Evolutionary conservation across 371 early-diverging fungal species (phyloP), one percentile per base, ranked within the genome.

Genomic region (Fennellomyces sp.): DNA sequence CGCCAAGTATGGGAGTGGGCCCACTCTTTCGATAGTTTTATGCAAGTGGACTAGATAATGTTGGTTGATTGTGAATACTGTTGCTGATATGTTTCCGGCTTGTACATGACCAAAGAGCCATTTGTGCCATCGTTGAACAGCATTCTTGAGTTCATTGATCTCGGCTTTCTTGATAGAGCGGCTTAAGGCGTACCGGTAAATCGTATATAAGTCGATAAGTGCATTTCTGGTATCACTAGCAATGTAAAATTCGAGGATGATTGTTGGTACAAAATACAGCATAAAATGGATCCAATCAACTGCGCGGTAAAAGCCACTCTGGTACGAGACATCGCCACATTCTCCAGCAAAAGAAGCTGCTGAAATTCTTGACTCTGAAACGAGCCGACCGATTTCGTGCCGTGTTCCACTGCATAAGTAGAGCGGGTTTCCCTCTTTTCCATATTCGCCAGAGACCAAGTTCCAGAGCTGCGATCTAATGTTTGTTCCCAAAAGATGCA

Each of bases 141-240:
- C n/a, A n/a, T n/a, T n/a, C n/a, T n/a, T n/a, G n/a, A n/a, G n/a
- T n/a, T n/a, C n/a, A n/a, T n/a, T n/a, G n/a, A n/a, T n/a, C n/a
- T n/a, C n/a, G n/a, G n/a, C n/a, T n/a, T n/a, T n/a, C n/a, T n/a
- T 3, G 21, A 21, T 21, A 47, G 48, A 10, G 8, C 48, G n/a
- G 21, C 48, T 47, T 15, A 47, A 21, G 8, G 48, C 21, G 48
- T 21, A 47, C 8, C 21, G 21, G 21, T 15, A 47, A 47, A 21
- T n/a, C n/a, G n/a, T n/a, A n/a, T n/a, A n/a, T n/a, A n/a, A n/a
- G 21, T 47, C 21, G 19, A 47, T 47, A 75, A 83, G 76, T 78
- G 88, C 93, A 96, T 67, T 96, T 96, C 12, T 97, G 96, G 69
- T 97, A 96, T 61, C 97, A 77, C 71, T 97, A 97, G 27, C 98